These are phyloP conservation scores for Vanilla planifolia DNA, from an alignment of 106 monocot species.

Conservation along the genomic window DNA sequence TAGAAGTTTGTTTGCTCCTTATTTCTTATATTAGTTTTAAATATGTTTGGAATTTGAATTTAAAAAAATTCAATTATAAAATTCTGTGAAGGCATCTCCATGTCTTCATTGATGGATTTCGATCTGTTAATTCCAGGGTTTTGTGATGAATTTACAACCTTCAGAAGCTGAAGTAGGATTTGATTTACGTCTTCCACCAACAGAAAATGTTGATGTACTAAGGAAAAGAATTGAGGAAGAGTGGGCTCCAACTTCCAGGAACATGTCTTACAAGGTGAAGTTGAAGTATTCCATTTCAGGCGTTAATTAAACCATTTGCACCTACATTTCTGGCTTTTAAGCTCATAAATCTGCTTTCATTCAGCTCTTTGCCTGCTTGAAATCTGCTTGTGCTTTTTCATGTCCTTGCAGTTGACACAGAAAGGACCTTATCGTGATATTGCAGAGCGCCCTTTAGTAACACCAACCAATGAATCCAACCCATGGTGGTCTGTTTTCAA, in stretches of 20 bases:
- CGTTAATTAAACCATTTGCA: no score
- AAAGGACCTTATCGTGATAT: constrained; percentile 58
- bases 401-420: constrained; percentile 47
- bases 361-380: no score
- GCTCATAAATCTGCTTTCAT: no score
- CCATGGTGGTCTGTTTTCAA: constrained; percentile 82
- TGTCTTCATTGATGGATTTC: neutral
- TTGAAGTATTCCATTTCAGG: no score
- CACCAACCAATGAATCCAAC: constrained; percentile 66
- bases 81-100: neutral
- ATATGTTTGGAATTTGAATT: neutral
- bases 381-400: no score
- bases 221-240: constrained; percentile 59
- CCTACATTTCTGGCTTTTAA: no score
- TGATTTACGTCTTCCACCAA: constrained; percentile 83
- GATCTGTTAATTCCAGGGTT: constrained; percentile 50
- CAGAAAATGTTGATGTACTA: constrained; percentile 37
- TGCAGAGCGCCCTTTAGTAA: constrained; percentile 41
- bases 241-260: constrained; percentile 72
- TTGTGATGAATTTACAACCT: constrained; percentile 94
- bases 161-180: constrained; percentile 87
- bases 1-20: neutral
- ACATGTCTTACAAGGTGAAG: constrained; percentile 66
- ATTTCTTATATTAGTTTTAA: neutral
- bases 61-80: neutral